Evolutionary conservation across 2,329 filamentous ascomycete species (phyloP), one percentile per base, ranked within the genome.

Genomic region (Ilyonectria robusta): DNA sequence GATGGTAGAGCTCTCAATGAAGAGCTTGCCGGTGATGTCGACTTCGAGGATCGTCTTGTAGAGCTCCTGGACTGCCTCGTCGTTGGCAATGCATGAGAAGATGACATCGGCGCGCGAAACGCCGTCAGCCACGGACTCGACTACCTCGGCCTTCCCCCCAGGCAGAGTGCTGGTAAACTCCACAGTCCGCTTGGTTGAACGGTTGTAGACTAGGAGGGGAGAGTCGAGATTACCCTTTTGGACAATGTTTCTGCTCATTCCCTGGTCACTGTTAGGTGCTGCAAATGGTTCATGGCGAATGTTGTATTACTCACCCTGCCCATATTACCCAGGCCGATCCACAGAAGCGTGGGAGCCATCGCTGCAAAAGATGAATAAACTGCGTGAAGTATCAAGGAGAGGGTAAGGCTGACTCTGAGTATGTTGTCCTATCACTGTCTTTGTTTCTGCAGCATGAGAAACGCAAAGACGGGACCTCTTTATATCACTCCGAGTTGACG

Each of bases 261-360:
- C 94, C 92, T 94, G 66, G 11, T 26, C 33, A 13, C 19, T 48
- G 33, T 69, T n/a, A 70, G 64, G 21, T 26, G 35, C 37, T 21
- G 1, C 46, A 31, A 2, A 23, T 23, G 3, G 9, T 33, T 47
- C 19, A 40, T 40, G 37, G 13, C 23, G 21, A 9, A n/a, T 7
- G 1, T 33, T 29, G 23, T 35, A 7, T 46, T 33, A 81, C 88
- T 83, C 83, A 92, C 93, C 77, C 91, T 87, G 72, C 93, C 94
- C 90, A 97, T 97, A 79, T 97, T 97, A 59, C 94, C 94, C 57
- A 97, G 87, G 64, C 94, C 94, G 61, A 97, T 89, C 89, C 91
- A 97, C 74, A 94, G 86, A 58, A 96, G 76, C 80, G 87, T 89
- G 64, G 86, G 84, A 48, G 87, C 82, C 88, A 90, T 89, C 51